These are phyloP conservation scores for Candida sanyaensis DNA, from an alignment of 1,139 yeast species.

Conservation along the genomic window DNA sequence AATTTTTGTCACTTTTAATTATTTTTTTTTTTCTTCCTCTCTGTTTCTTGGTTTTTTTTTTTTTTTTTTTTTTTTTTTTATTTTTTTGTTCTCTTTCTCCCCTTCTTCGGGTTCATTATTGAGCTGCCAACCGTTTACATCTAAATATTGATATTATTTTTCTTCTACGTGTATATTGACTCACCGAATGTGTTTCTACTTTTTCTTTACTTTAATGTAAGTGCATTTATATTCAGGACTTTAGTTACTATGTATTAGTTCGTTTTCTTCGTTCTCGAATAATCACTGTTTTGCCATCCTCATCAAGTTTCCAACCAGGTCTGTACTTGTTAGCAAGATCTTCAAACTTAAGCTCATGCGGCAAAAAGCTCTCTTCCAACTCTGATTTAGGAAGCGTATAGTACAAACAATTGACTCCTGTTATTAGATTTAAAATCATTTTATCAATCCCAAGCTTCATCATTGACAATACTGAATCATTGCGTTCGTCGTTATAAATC, in stretches of 20 bases:
- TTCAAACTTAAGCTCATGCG: constrained; percentile 25
- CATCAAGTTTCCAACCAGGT: constrained; percentile 30
- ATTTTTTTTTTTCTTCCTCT: neutral
- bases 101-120: neutral
- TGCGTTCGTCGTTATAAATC: constrained; percentile 31
- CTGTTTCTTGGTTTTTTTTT: neutral
- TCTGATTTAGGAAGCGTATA: constrained; percentile 27
- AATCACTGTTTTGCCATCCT: constrained; percentile 18
- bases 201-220: too few relatives aligned
- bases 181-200: too few relatives aligned
- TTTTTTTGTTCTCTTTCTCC: neutral
- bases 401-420: constrained; percentile 36
- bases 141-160: neutral
- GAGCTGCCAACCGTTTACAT: too few relatives aligned
- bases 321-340: constrained; percentile 21
- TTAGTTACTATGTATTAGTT: neutral
- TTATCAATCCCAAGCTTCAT: constrained; percentile 43
- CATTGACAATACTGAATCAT: constrained; percentile 28
- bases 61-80: neutral
- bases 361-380: constrained; percentile 26
- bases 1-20: neutral
- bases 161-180: neutral
- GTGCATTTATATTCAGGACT: too few relatives aligned
- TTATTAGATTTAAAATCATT: constrained; percentile 32
- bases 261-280: constrained; percentile 22